Percentiles rank a stretch among this genome's conserved stretches.
Conservation (phyloP, 371 early-diverging fungal species). For the Mortierella sp. region DNA sequence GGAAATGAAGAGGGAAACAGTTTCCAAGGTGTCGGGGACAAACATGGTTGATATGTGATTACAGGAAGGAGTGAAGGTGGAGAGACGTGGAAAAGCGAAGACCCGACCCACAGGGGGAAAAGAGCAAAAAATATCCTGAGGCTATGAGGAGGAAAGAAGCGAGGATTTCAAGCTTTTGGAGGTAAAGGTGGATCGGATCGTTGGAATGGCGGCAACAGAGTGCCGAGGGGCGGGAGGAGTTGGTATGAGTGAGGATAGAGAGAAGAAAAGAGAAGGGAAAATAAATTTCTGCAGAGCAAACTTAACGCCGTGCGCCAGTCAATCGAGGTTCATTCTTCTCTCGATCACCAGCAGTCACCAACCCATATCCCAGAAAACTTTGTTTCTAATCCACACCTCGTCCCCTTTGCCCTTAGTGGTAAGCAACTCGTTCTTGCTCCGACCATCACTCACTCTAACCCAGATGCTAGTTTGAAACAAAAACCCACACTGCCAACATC, state of each 20-base stretch:
- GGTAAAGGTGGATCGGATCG: conserved; percentile 13
- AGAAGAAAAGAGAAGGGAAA: background rate
- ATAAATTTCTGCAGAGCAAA: background rate
- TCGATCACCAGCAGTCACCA: background rate
- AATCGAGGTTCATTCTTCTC: too few relatives aligned
- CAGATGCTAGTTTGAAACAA: too few relatives aligned
- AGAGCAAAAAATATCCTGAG: background rate
- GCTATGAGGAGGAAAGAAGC: background rate
- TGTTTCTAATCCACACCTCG: too few relatives aligned
- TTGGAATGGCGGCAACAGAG: background rate
- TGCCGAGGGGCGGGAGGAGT: background rate
- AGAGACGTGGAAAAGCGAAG: background rate
- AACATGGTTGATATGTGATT: conserved; percentile 8
- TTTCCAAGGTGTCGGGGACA: conserved; percentile 50
- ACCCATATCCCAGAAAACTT: background rate
- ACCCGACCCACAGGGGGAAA: conserved; percentile 9
- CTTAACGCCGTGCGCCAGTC: background rate
- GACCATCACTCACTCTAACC: too few relatives aligned
- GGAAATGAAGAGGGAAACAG: conserved; percentile 50
- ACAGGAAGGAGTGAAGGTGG: background rate
- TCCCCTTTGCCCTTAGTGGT: too few relatives aligned
- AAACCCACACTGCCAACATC: too few relatives aligned
- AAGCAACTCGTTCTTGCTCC: too few relatives aligned
- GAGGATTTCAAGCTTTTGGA: background rate
- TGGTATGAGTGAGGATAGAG: background rate